A percentile compares a stretch with the other conserved stretches of the same genome.
phyloP scores from a whole-genome alignment of 352 stramenopile genomes.

The Elongisporangium anandrum region DNA sequence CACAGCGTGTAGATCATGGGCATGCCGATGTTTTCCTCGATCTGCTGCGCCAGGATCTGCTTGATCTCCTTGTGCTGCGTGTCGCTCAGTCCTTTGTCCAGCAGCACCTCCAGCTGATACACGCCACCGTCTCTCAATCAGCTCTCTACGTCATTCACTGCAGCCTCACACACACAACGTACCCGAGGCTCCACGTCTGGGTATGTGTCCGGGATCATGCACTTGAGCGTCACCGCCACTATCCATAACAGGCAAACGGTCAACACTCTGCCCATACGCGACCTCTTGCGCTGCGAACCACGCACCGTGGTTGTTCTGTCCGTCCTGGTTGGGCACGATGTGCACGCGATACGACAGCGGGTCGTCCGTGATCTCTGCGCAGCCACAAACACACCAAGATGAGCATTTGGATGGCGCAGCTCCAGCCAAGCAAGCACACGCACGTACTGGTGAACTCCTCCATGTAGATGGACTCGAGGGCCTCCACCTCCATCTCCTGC shows the following conservation, averaged over 20 bases:
- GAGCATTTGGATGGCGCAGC: neutral
- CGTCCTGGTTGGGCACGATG: conserved; percentile 82
- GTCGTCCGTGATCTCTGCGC: conserved; percentile 67
- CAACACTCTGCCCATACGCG: neutral
- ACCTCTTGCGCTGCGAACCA: neutral
- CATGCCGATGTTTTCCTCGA: conserved; percentile 82
- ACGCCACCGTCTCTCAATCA: neutral
- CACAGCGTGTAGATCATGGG: conserved; percentile 86
- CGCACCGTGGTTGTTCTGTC: conserved; percentile 76
- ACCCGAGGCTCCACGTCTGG: conserved; percentile 69
- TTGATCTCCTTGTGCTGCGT: conserved; percentile 78
- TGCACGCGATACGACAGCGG: conserved; percentile 73
- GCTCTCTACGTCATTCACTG: too few species aligned
- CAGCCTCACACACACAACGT: too few species aligned
- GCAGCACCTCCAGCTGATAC: conserved; percentile 55
- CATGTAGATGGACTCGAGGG: conserved; percentile 88
- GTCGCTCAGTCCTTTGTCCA: conserved; percentile 79
- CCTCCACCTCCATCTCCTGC: conserved; percentile 87
- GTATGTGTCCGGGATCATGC: conserved; percentile 73
- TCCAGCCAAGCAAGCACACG: too few species aligned
- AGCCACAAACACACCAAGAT: conserved; percentile 4
- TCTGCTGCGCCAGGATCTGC: conserved; percentile 51
- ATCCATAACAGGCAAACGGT: neutral
- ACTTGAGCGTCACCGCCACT: conserved; percentile 76
- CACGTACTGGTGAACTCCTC: conserved; percentile 83